Percentiles rank a stretch among this genome's conserved stretches.
These are phyloP conservation scores for Alternaria triticina DNA, from an alignment of 2,329 filamentous ascomycete genomes.

Conservation along the genomic window DNA sequence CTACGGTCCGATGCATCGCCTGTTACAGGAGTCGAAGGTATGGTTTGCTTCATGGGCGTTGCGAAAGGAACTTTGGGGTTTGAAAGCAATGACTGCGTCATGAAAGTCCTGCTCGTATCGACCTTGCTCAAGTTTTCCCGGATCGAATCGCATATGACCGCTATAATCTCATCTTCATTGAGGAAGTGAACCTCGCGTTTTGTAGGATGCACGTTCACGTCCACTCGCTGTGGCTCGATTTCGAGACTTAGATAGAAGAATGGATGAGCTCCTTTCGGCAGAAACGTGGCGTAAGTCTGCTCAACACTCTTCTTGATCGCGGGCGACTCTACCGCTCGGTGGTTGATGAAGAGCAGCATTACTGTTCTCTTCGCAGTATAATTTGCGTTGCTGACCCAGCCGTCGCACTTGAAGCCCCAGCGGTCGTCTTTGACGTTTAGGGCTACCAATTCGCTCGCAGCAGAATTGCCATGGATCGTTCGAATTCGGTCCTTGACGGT, in stretches of 20 bases:
- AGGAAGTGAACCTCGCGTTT: conserved; percentile 97
- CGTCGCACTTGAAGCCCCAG: conserved; percentile 83
- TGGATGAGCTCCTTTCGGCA: conserved; percentile 93
- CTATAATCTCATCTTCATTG: conserved; percentile 95
- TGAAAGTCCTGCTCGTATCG: conserved; percentile 91
- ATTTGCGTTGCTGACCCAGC: conserved; percentile 89
- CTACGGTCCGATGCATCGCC: conserved; percentile 33
- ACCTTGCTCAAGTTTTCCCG: conserved; percentile 80
- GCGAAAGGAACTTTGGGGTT: conserved; percentile 47
- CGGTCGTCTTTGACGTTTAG: conserved; percentile 74
- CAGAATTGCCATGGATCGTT: conserved; percentile 81
- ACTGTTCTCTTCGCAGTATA: conserved; percentile 90
- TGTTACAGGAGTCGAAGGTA: conserved; percentile 24
- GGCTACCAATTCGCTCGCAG: conserved; percentile 87
- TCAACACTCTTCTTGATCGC: conserved; percentile 89
- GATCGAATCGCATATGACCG: conserved; percentile 81
- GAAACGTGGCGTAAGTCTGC: conserved; percentile 83
- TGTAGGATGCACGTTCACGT: conserved; percentile 97
- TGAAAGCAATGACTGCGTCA: conserved; percentile 83
- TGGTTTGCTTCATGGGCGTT: conserved; percentile 48
- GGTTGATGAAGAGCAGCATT: conserved; percentile 93
- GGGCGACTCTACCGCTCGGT: conserved; percentile 88
- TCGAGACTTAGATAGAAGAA: conserved; percentile 92
- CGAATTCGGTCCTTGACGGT: conserved; percentile 82
- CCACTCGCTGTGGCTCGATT: conserved; percentile 88